Percentiles rank a stretch among this genome's conserved stretches.
Conservation (phyloP, 257 asterid species). For the Plantago elongata region DNA sequence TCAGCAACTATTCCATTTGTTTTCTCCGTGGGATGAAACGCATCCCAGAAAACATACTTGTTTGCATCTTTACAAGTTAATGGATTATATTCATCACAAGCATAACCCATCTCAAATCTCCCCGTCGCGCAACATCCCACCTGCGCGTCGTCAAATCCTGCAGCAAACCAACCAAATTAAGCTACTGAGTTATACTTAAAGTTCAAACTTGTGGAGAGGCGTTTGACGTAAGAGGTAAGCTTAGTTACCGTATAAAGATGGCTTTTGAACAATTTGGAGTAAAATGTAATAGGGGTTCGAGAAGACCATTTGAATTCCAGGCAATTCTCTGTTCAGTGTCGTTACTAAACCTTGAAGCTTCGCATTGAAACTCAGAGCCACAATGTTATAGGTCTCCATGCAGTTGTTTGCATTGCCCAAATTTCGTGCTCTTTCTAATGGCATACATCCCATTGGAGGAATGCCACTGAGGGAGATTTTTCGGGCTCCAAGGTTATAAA, state of each 20-base stretch:
- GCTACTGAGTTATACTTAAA: not conserved
- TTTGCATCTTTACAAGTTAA: constrained; percentile 65
- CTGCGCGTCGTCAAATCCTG: constrained; percentile 56
- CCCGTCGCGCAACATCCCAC: constrained; percentile 87
- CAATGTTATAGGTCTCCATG: constrained; percentile 49
- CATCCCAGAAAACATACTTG: constrained; percentile 83
- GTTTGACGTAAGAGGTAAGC: too few relatives aligned
- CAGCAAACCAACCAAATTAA: constrained; percentile 7
- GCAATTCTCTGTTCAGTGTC: constrained; percentile 36
- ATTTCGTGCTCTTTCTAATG: constrained; percentile 62
- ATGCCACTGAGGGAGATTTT: constrained; percentile 72
- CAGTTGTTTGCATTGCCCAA: constrained; percentile 35
- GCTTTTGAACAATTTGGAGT: constrained; percentile 37
- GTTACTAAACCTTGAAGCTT: constrained; percentile 44
- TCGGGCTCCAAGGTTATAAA: constrained; percentile 67
- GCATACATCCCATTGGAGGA: constrained; percentile 94
- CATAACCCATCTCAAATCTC: constrained; percentile 69
- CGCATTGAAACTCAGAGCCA: constrained; percentile 59
- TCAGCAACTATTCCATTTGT: constrained; percentile 49
- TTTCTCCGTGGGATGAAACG: constrained; percentile 79
- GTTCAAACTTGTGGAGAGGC: too few relatives aligned
- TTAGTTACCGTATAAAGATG: constrained; percentile 50
- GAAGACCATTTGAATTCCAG: constrained; percentile 58
- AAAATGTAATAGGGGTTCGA: constrained; percentile 60
- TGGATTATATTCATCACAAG: constrained; percentile 45